Conservation (phyloP, 495 filamentous ascomycete genomes). For the Penicillium ucsense region DNA sequence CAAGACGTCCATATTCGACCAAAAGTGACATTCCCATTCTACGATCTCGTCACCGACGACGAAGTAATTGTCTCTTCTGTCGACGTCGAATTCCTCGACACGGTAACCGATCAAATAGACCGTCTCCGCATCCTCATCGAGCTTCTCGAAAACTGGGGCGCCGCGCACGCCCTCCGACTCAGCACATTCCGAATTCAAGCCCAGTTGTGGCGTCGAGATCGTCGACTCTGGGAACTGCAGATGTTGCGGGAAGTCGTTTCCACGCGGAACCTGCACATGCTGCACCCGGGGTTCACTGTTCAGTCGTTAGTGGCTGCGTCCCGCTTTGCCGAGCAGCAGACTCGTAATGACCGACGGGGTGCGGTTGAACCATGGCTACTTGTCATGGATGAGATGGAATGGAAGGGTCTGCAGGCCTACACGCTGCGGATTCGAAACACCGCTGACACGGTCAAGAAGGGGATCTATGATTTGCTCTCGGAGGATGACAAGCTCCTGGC, state of each 20-base stretch:
- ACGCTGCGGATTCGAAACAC: neutral
- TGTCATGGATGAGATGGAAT: neutral
- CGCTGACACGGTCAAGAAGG: neutral
- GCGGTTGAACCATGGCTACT: neutral
- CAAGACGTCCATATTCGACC: neutral
- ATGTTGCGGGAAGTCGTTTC: neutral
- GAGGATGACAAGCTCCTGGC: neutral
- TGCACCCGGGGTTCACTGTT: neutral
- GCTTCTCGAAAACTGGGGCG: neutral
- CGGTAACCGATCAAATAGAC: neutral
- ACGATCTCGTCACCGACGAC: neutral
- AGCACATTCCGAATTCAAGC: neutral
- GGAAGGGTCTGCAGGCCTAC: neutral
- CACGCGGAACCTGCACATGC: neutral
- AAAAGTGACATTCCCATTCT: neutral
- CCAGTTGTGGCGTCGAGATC: neutral
- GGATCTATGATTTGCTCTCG: neutral
- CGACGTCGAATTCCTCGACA: neutral
- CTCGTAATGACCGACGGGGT: neutral
- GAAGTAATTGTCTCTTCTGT: neutral
- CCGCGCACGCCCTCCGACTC: too few species aligned
- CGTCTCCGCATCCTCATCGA: neutral
- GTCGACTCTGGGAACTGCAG: neutral
- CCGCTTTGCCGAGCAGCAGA: neutral
- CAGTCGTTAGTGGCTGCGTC: neutral